A percentile compares a stretch with the other conserved stretches of the same genome.
These are phyloP conservation scores for Globisporangium orthogonon DNA, from an alignment of 352 stramenopile genomes.

Conservation along the genomic window DNA sequence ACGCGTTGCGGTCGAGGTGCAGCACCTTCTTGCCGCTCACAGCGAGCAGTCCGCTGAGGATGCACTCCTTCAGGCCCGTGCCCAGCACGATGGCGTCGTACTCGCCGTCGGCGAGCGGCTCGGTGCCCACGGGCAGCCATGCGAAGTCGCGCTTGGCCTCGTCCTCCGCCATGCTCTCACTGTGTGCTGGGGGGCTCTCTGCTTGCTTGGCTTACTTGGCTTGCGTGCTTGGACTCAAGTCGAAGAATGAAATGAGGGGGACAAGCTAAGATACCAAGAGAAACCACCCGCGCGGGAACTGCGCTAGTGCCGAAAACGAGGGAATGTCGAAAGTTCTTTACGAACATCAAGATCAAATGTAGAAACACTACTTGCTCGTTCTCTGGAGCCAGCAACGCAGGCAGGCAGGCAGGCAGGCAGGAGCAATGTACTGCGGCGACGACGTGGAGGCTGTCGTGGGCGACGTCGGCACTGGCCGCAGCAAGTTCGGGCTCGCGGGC, in stretches of 20 bases:
- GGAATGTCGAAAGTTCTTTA: neutral
- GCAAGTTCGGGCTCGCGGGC: constrained; percentile 93
- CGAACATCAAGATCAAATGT: neutral
- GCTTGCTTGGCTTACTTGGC: neutral
- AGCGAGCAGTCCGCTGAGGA: constrained; percentile 95
- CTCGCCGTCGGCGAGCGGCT: constrained; percentile 97
- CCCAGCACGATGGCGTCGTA: constrained; percentile 99
- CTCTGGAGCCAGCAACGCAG: too few relatives aligned
- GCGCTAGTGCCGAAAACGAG: too few relatives aligned
- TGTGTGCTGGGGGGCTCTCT: constrained; percentile 1
- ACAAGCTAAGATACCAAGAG: constrained; percentile 1
- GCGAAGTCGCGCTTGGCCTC: constrained; percentile 84
- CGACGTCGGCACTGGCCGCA: constrained; percentile 87
- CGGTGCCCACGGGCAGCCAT: constrained; percentile 93
- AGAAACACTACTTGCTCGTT: too few relatives aligned
- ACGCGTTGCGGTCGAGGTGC: constrained; percentile 96
- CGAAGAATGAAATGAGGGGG: constrained; percentile 2
- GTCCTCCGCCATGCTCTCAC: constrained; percentile 33
- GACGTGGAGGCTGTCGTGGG: constrained; percentile 95
- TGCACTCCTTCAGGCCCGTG: constrained; percentile 99
- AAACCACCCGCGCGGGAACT: too few relatives aligned
- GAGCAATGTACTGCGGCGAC: constrained; percentile 93
- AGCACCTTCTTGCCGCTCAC: constrained; percentile 95
- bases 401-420: too few relatives aligned
- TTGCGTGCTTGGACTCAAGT: neutral